Conservation (phyloP, 345 rosid species). For the Trapa incisa region DNA sequence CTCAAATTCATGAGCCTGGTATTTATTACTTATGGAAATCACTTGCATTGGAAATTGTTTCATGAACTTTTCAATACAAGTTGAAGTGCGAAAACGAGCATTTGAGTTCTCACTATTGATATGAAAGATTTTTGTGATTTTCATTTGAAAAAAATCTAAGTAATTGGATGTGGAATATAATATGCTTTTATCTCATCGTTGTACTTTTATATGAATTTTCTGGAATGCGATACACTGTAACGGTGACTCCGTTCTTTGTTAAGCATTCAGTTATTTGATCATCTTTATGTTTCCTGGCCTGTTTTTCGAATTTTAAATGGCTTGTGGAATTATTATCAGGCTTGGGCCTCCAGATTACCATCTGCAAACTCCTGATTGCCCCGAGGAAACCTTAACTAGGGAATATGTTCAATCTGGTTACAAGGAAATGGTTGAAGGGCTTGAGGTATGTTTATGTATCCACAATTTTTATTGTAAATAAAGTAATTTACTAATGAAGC, state of each 20-base stretch:
- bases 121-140: slow-evolving; percentile 2
- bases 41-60: too few relatives aligned
- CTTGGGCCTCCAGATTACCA: slow-evolving; percentile 95
- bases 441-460: slow-evolving; percentile 49
- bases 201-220: not conserved
- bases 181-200: not conserved
- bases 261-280: not conserved
- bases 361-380: slow-evolving; percentile 77
- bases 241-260: not conserved
- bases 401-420: slow-evolving; percentile 78
- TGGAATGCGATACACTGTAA: not conserved
- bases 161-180: not conserved
- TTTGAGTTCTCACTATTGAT: slow-evolving; percentile 62
- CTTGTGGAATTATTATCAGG: slow-evolving; percentile 24
- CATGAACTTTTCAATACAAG: slow-evolving; percentile 37
- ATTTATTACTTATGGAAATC: too few relatives aligned
- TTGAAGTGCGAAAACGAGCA: slow-evolving; percentile 90
- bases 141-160: too few relatives aligned
- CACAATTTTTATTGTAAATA: not conserved
- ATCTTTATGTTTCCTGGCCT: not conserved
- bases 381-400: slow-evolving; percentile 79
- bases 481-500: too few relatives aligned
- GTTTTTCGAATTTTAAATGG: slow-evolving; percentile 11
- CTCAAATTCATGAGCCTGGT: not conserved
- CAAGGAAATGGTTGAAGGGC: slow-evolving; percentile 88